Conservation (phyloP, 768 basidiomycete genomes). For the Mycena alexandri region DNA sequence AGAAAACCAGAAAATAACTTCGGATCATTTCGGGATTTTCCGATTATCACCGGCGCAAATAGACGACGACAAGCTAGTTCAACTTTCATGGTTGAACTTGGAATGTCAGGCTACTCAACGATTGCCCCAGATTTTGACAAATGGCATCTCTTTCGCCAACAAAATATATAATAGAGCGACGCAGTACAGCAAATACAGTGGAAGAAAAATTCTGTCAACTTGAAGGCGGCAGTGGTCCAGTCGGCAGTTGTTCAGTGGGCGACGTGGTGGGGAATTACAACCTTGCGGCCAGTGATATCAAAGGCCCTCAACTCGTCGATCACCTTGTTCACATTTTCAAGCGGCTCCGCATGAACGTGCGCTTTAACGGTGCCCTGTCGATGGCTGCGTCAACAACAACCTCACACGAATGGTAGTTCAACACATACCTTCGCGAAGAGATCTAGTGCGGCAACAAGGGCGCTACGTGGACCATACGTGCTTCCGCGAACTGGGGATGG, state of each 20-base stretch:
- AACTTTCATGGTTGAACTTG: no score
- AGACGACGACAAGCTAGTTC: background rate
- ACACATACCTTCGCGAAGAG: background rate
- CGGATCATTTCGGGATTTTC: no score
- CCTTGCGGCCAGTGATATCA: constrained; percentile 1
- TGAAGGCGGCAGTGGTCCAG: no score
- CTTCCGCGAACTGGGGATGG: background rate
- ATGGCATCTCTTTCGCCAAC: no score
- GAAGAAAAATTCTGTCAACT: no score
- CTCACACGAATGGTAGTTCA: background rate
- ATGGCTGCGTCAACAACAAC: no score
- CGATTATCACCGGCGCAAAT: background rate
- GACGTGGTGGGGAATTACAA: background rate
- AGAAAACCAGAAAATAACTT: no score
- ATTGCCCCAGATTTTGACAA: no score
- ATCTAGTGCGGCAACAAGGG: background rate
- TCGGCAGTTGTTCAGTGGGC: no score
- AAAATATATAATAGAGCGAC: no score
- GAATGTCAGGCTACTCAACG: no score
- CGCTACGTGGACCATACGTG: background rate
- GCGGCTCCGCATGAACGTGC: background rate
- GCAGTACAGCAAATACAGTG: no score
- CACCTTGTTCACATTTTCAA: background rate
- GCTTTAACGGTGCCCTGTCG: background rate
- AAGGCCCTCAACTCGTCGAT: background rate